Conservation (phyloP, 805 yeast species). For the Starmerella floris region DNA sequence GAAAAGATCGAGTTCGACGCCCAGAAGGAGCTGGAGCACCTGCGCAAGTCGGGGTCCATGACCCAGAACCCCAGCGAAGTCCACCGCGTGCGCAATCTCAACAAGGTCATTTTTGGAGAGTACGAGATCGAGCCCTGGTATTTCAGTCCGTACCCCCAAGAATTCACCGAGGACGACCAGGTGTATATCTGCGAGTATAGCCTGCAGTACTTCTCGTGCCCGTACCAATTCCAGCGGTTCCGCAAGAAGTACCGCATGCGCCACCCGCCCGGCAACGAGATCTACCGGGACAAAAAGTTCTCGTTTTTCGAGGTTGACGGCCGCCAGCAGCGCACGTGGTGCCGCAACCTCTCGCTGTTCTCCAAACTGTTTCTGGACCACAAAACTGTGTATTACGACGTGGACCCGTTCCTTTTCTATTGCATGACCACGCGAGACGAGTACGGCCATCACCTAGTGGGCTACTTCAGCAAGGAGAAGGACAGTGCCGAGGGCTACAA, state of each 20-base stretch:
- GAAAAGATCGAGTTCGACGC: slow-evolving; percentile 76
- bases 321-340: slow-evolving; percentile 90
- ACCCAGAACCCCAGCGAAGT: slow-evolving; percentile 78
- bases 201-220: slow-evolving; percentile 73
- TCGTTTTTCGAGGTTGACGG: slow-evolving; percentile 98
- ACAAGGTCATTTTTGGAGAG: slow-evolving; percentile 69
- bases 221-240: slow-evolving; percentile 84
- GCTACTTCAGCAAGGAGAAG: slow-evolving; percentile 92
- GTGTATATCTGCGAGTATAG: slow-evolving; percentile 88
- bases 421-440: slow-evolving; percentile 88
- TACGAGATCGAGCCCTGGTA: slow-evolving; percentile 97
- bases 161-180: slow-evolving; percentile 80
- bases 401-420: slow-evolving; percentile 91
- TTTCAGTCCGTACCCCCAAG: slow-evolving; percentile 93
- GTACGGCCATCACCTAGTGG: slow-evolving; percentile 89
- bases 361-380: slow-evolving; percentile 87
- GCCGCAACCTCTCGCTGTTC: slow-evolving; percentile 84
- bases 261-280: slow-evolving; percentile 98
- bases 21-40: slow-evolving; percentile 83
- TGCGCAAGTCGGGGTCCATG: slow-evolving; percentile 95
- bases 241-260: slow-evolving; percentile 73
- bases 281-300: slow-evolving; percentile 81
- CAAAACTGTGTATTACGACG: slow-evolving; percentile 92
- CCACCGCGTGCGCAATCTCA: slow-evolving; percentile 76
- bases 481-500: slow-evolving; percentile 91